Evolutionary conservation across 441 rosid genomes (phyloP), one percentile per base, ranked within the genome.

Genomic region (Erodium trifolium): DNA sequence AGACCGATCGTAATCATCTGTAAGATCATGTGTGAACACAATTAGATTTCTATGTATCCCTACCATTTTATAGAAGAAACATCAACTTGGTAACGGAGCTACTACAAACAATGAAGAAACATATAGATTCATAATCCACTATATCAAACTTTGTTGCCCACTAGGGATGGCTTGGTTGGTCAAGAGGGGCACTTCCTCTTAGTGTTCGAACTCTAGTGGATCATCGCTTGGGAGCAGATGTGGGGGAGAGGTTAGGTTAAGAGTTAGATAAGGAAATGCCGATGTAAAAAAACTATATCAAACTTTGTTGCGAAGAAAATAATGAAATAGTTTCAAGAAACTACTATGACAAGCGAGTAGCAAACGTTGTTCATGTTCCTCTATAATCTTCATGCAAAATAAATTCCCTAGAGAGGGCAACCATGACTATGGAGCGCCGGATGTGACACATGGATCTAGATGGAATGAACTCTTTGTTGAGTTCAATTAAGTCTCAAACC

Each of bases 1-100:
- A 29, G 99, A 92, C 71, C 87, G 87, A 74, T 94, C 99, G 78
- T 87, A 94, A 82, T 92, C 99, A 88, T 94, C 99, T 94, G 96
- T 89, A 82, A 76, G 71, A 84, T 59, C 19, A 76, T 17, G 76
- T 53, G 43, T 55, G 7, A 5, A 69, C 29, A 71, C 23, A 16
- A 55, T 55, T 55, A 51, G 59, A 16, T n/a, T 53, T 53, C 18
- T 16, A 53, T 53, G 18, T n/a, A 53, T 14, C 19, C 60, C 14
- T n/a, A 53, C 19, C 19, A 53, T 53, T 53, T 37, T 7, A 37
- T 5, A 37, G 41, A 37, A 37, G 41, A 37, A 37, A 37, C 41
- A 37, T 31, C 34, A 31, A 31, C 34, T 31, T 49, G 5, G 17
- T n/a, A 49, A 3, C 17, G 13, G 3, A n/a, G 57, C 14, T 12